Percentiles rank a stretch among this genome's conserved stretches.
Evolutionary conservation across 352 stramenopile species (phyloP).

Genomic region (Phytophthora pluvialis): DNA sequence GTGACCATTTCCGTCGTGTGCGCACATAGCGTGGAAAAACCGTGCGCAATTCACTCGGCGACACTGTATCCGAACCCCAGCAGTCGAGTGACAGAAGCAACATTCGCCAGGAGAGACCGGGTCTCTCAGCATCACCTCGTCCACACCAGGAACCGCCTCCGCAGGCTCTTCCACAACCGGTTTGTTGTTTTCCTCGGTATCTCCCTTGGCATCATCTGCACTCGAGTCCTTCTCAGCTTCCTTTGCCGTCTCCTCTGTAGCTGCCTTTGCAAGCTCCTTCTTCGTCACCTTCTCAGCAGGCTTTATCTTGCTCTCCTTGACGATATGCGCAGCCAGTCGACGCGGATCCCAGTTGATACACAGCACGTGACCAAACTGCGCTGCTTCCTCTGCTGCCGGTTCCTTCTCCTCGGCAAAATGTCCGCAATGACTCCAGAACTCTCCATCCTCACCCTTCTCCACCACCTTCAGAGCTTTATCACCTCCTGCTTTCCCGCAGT

Average conservation of each 20-base stretch:
- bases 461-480: slow-evolving; percentile 38
- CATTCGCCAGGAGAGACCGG: slow-evolving; percentile 36
- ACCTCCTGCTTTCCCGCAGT: slow-evolving; percentile 44
- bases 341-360: slow-evolving; percentile 61
- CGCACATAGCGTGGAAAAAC: slow-evolving; percentile 78
- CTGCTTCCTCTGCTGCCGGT: background rate
- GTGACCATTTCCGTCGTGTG: slow-evolving; percentile 45
- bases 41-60: slow-evolving; percentile 52
- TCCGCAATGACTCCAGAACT: slow-evolving; percentile 28
- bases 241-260: slow-evolving; percentile 15
- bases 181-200: slow-evolving; percentile 16
- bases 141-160: slow-evolving; percentile 8
- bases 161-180: slow-evolving; percentile 12
- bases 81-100: slow-evolving; percentile 52
- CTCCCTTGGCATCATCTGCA: slow-evolving; percentile 2
- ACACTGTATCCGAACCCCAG: slow-evolving; percentile 65
- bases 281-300: slow-evolving; percentile 21
- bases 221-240: background rate
- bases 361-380: slow-evolving; percentile 50
- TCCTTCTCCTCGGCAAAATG: slow-evolving; percentile 4
- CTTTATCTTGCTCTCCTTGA: slow-evolving; percentile 32
- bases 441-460: slow-evolving; percentile 23
- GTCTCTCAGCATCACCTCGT: slow-evolving; percentile 27
- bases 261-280: slow-evolving; percentile 19
- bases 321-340: slow-evolving; percentile 29